These are phyloP conservation scores for Amphirosellinia nigrospora DNA, from an alignment of 495 filamentous ascomycete species.

Conservation along the genomic window DNA sequence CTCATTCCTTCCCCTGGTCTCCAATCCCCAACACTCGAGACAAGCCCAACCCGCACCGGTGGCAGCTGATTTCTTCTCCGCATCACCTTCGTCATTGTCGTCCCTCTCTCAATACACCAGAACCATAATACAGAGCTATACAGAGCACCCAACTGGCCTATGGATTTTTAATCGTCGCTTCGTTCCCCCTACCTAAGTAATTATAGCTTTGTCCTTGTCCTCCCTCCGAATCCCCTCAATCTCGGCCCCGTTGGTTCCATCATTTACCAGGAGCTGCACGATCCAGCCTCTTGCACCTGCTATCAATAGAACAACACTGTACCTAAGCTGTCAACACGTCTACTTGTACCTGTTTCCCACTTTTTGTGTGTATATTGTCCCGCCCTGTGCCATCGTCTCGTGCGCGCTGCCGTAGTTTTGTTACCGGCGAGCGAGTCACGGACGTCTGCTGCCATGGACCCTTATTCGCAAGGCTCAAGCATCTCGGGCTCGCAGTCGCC, in stretches of 20 bases:
- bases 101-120: background rate
- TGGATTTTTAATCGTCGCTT: background rate
- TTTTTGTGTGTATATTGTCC: conserved; percentile 16
- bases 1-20: conserved; percentile 7
- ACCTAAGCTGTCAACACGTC: background rate
- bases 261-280: conserved; percentile 2
- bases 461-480: conserved; percentile 40
- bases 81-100: conserved; percentile 4
- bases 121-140: background rate
- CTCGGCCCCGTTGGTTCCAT: background rate
- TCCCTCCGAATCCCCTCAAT: conserved; percentile 10
- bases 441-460: conserved; percentile 45
- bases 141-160: background rate
- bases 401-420: conserved; percentile 12
- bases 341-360: conserved; percentile 1
- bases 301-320: background rate
- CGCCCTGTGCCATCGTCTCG: background rate
- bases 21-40: background rate
- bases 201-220: conserved; percentile 15
- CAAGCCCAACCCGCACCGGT: conserved; percentile 3
- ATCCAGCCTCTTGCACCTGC: background rate
- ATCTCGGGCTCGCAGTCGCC: conserved; percentile 45
- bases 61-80: conserved; percentile 19
- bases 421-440: conserved; percentile 1
- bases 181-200: background rate